Base-by-base conservation (phyloP, 805 yeast genomes). In the Ogataea siamensis region DNA sequence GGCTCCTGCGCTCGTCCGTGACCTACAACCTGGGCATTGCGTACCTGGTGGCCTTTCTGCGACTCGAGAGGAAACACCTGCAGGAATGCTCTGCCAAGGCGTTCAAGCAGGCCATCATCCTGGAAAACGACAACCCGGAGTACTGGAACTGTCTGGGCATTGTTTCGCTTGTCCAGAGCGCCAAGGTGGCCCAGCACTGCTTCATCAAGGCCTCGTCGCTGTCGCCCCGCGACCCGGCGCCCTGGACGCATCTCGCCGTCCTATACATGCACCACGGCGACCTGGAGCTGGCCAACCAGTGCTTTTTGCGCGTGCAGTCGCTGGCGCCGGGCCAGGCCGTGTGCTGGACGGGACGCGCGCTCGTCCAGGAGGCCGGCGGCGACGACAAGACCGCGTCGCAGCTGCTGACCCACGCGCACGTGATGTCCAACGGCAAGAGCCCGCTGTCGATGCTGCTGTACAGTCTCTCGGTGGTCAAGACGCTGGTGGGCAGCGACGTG, bases 321-420 rank as follows among this genome's bases (percentile, higher is more conserved):
- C 66, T 87, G 9, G 82, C 89, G 2, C 97, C 99, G 3, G 83
- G 80, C 37, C 73, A 71, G 35, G 68, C 85, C 0, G 68, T 67
- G 5, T 76, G 96, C 0, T 93, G 98, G 98, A 57, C 85, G 21
- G 96, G 96, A 1, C 79, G 81, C 52, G 97, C 96, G 0, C 55
- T 91, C 23, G 58, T 79, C 1, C 63, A 71, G 5, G 73, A 74
- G 39, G 74, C 69, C 0, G 49, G 55, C 9, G 86, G 83, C 2
- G 71, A 80, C 32, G 27, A 28, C 0, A 60, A 57, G 1, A 68
- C 65, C n/a, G 80, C 95, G 0, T 55, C 70, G 5, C 67, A 71
- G 10, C 58, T 85, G 34, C 80, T 80, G 51, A 81, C 85, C 1
- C 97, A 93, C 60, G 85, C 96, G 0, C 84, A 74, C 49, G 72